Base-by-base conservation (phyloP, 176 grass and related monocot genomes). In the Cenchrus americanus region DNA sequence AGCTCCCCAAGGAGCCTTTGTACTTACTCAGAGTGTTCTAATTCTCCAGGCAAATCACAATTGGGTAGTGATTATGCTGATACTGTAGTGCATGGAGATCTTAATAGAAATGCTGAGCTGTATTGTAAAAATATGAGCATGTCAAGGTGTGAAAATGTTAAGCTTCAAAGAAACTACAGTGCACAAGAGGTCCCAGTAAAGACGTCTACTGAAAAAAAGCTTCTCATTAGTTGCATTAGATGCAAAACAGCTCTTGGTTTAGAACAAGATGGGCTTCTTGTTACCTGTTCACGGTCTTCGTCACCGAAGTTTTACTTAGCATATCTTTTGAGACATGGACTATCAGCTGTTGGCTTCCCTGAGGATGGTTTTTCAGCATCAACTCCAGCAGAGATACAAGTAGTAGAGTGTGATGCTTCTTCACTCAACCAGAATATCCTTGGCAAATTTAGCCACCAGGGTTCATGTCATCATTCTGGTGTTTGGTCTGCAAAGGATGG, bases 401-500 rank as follows among this genome's bases (percentile, higher is more conserved):
- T 88, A 69, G 27, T 98, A 34, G 43, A 71, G 22, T 98, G 93
- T 27, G 80, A 93, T 82, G 73, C 66, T 70, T 92, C 92, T 17
- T 90, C 79, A 40, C 73, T 98, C 70, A 78, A 92, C 42, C 71
- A 84, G 72, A 60, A 73, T 62, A 48, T 98, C 46, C 66, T 98
- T 82, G 27, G 44, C 5, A 86, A 82, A 42, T 65, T 71, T 34
- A 78, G 62, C 57, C 71, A 44, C 18, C 85, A 77, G 75, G 69
- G 37, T 37, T 62, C 71, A 78, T 61, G 51, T 68, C 22, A 85
- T 61, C 52, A 66, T 40, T 88, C 78, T 61, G 86, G 62, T 75
- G 40, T 95, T 55, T 98, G 96, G 96, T 98, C 87, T 24, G 87
- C 88, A 83, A 86, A 88, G 76, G 93, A 98, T 92, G 92, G 96